Percentiles rank a stretch among this genome's conserved stretches.
phyloP scores from a whole-genome alignment of 306 rosid species.

The Pyrus pyrifolia region DNA sequence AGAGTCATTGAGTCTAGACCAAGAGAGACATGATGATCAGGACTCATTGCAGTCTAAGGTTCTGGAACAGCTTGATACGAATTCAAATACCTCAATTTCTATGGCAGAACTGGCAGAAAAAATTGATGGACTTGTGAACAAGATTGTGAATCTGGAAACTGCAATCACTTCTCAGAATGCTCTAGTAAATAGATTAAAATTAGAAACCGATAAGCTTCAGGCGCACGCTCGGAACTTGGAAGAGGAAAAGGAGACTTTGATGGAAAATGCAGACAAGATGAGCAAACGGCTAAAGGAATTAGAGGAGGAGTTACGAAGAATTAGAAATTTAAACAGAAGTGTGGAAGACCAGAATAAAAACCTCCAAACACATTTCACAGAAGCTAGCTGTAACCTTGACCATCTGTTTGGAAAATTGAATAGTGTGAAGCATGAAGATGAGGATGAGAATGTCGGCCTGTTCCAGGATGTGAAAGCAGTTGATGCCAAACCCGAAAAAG shows the following conservation, averaged over 20 bases:
- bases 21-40: slow-evolving; percentile 20
- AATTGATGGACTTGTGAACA: slow-evolving; percentile 69
- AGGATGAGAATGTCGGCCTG: slow-evolving; percentile 23
- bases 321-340: slow-evolving; percentile 33
- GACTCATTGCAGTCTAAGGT: slow-evolving; percentile 18
- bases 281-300: slow-evolving; percentile 44
- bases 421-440: slow-evolving; percentile 41
- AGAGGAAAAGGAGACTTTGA: slow-evolving; percentile 58
- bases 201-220: slow-evolving; percentile 67
- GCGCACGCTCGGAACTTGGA: slow-evolving; percentile 42
- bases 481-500: slow-evolving; percentile 24
- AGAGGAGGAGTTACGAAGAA: slow-evolving; percentile 55
- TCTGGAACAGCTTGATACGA: slow-evolving; percentile 30
- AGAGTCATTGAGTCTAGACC: slow-evolving; percentile 23
- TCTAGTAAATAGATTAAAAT: slow-evolving; percentile 45
- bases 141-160: slow-evolving; percentile 60
- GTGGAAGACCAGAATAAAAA: slow-evolving; percentile 29
- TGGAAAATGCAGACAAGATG: slow-evolving; percentile 42
- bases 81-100: slow-evolving; percentile 35
- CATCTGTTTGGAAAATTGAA: slow-evolving; percentile 49
- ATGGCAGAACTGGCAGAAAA: slow-evolving; percentile 65
- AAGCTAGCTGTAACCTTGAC: slow-evolving; percentile 51
- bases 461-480: slow-evolving; percentile 14
- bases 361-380: slow-evolving; percentile 41
- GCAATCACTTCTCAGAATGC: slow-evolving; percentile 53